Evolutionary conservation across 1,139 yeast genomes (phyloP).

Genomic region (Pichia kudriavzevii): DNA sequence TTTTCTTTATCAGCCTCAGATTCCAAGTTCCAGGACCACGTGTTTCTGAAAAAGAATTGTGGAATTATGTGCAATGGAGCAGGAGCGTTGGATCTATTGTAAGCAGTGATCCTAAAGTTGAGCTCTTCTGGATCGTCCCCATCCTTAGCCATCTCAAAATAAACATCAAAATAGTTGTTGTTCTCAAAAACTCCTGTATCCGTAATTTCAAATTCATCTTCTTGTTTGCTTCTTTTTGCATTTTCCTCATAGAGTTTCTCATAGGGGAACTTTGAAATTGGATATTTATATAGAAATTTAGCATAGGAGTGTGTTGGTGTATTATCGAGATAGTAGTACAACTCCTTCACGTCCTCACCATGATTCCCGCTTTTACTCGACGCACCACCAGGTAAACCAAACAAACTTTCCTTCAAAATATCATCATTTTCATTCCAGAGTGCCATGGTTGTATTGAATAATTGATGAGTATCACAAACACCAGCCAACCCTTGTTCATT

Average conservation of each 20-base stretch:
- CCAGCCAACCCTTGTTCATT: conserved; percentile 97
- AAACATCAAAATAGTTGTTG: conserved; percentile 81
- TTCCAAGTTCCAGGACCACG: conserved; percentile 84
- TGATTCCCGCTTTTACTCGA: conserved; percentile 96
- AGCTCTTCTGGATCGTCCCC: conserved; percentile 77
- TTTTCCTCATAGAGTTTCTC: conserved; percentile 66
- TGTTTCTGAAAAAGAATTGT: conserved; percentile 79
- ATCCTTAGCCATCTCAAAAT: conserved; percentile 86
- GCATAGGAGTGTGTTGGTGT: conserved; percentile 92
- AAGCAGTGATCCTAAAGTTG: conserved; percentile 80
- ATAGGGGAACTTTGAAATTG: conserved; percentile 80
- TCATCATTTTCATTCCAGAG: conserved; percentile 91
- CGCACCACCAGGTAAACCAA: conserved; percentile 78
- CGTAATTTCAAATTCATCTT: conserved; percentile 62
- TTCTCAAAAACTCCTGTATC: conserved; percentile 76
- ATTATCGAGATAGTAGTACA: conserved; percentile 80
- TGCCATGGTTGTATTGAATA: conserved; percentile 69
- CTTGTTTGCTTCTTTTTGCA: conserved; percentile 54
- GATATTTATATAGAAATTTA: conserved; percentile 89
- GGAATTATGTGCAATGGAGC: conserved; percentile 89
- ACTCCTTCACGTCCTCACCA: conserved; percentile 91
- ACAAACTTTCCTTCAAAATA: conserved; percentile 78
- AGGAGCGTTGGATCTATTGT: conserved; percentile 72
- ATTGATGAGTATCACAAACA: conserved; percentile 77
- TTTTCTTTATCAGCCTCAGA: conserved; percentile 43